Evolutionary conservation across 768 basidiomycete species (phyloP), one percentile per base, ranked within the genome.

Genomic region (Phanerodontia chrysosporium): DNA sequence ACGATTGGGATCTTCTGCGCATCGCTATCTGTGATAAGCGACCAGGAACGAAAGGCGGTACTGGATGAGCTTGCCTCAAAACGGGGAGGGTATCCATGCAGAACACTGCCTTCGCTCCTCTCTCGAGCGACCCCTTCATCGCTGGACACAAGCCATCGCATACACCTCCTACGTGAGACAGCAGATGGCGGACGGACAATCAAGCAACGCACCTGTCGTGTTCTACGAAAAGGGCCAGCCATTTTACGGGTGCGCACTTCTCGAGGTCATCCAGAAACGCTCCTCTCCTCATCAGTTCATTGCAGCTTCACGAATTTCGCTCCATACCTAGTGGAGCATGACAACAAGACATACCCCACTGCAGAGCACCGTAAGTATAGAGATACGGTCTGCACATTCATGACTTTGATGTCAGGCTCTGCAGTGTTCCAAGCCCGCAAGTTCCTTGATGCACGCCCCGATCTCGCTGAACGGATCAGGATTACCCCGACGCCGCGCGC

Each of bases 401-500:
- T n/a, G 39, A 42, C 12, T 42, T 42, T 42, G n/a, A 6, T 25
- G 45, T 21, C 7, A n/a, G n/a, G n/a, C 45, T 46, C 45, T 46
- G 25, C 45, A 58, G 57, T 58, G 18, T 58, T 58, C 35, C 57
- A 58, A 32, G 57, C 57, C 12, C 49, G 36, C 32, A 58, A 88
- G 85, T 90, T 89, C 62, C 75, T 85, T 58, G 77, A 78, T 3
- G 76, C 81, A 64, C 75, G 80, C 14, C 86, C 86, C 14, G 77
- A 80, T 55, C 76, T 89, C 16, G 87, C 86, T 10, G 87, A 89
- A 64, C 84, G 85, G 61, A 83, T 89, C 51, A 75, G 88, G 42
- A 84, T 78, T 25, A 84, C 83, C 63, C 84, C 83, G 60, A 72
- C 79, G 57, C 84, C 87, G 0, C 84, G 82, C 63, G 76, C 80